Conservation (phyloP, 768 basidiomycete genomes). For the Amyloporia xantha region DNA sequence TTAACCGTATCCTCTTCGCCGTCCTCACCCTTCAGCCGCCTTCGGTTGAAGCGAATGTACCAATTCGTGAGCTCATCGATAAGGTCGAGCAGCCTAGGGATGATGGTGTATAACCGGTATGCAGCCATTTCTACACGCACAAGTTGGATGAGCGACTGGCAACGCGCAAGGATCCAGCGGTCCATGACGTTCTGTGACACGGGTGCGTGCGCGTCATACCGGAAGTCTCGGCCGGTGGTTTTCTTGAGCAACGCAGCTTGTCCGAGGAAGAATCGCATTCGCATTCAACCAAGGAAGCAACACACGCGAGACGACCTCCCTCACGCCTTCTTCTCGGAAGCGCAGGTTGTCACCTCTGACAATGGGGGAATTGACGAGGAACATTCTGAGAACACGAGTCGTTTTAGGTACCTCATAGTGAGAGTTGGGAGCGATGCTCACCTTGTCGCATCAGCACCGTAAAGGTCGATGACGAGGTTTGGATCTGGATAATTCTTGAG, state of each 20-base stretch:
- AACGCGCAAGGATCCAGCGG: conserved; percentile 96
- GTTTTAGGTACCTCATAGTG: background rate
- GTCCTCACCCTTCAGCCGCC: conserved; percentile 91
- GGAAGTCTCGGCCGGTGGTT: conserved; percentile 66
- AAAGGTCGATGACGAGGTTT: conserved; percentile 79
- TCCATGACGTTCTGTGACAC: conserved; percentile 95
- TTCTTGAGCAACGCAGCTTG: conserved; percentile 87
- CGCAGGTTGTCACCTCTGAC: conserved; percentile 96
- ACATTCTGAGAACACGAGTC: conserved; percentile 74
- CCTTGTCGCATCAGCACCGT: conserved; percentile 95
- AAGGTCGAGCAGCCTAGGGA: conserved; percentile 87
- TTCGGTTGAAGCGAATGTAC: conserved; percentile 99
- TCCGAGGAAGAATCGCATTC: conserved; percentile 98
- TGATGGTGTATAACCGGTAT: conserved; percentile 95
- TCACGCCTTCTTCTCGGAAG: conserved; percentile 97
- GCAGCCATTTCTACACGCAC: conserved; percentile 95
- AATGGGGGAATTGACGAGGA: conserved; percentile 97
- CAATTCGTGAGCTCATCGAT: conserved; percentile 97
- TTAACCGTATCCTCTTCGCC: conserved; percentile 80
- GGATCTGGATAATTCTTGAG: conserved; percentile 97
- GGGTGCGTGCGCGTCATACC: conserved; percentile 81
- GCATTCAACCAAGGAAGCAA: conserved; percentile 98
- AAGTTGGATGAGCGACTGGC: conserved; percentile 89
- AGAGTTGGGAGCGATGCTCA: conserved; percentile 21
- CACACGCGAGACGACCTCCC: conserved; percentile 93